Conservation (phyloP, 2,329 filamentous ascomycete genomes). For the Diaporthe sp. region DNA sequence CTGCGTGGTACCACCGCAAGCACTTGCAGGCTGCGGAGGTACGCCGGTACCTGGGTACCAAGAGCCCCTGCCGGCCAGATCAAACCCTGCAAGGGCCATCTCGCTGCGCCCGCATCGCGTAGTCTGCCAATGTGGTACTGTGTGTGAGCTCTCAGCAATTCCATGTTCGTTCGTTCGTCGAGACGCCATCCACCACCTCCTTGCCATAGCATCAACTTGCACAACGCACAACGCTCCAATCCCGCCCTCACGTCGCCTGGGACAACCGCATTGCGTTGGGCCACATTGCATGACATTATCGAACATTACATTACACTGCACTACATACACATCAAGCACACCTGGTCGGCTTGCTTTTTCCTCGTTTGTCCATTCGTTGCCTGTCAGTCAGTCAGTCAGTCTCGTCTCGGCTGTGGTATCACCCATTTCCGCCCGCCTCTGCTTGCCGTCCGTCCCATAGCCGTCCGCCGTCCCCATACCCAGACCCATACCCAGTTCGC, state of each 20-base stretch:
- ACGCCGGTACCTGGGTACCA: background rate
- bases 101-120: slow-evolving; percentile 23
- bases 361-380: background rate
- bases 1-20: slow-evolving; percentile 8
- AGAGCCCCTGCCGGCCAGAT: background rate
- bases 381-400: background rate
- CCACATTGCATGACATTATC: slow-evolving; percentile 16
- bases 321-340: background rate
- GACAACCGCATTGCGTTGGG: slow-evolving; percentile 13
- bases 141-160: background rate
- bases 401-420: slow-evolving; percentile 31
- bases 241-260: slow-evolving; percentile 1
- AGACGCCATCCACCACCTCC: background rate
- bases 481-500: slow-evolving; percentile 24
- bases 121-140: background rate
- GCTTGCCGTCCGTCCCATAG: slow-evolving; percentile 7
- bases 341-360: background rate
- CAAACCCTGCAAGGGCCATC: background rate
- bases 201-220: background rate
- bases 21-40: slow-evolving; percentile 1
- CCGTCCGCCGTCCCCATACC: slow-evolving; percentile 18
- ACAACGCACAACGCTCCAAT: slow-evolving; percentile 7
- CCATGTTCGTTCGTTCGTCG: background rate
- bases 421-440: slow-evolving; percentile 20
- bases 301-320: slow-evolving; percentile 11